Base-by-base conservation (phyloP, 768 basidiomycete genomes). In the Gloeopeniophorella convolvens region DNA sequence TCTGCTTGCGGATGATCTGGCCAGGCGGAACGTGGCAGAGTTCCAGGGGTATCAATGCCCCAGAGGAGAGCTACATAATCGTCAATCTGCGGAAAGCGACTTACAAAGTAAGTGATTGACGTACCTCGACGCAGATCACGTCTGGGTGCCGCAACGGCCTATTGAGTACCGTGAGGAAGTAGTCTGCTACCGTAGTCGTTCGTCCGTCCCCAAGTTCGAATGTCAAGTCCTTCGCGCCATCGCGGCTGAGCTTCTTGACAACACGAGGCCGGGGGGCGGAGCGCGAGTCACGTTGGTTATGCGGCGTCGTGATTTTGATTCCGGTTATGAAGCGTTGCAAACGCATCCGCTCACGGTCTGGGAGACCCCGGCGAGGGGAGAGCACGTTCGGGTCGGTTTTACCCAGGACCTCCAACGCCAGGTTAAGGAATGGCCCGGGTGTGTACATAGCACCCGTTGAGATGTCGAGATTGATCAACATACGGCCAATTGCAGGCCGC, bases 401-500 rank as follows among this genome's bases (percentile, higher is more conserved):
- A 0, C 66, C 69, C 11, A 86, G 60, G 59, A 77, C 78, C 3
- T 80, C 79, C 4, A 83, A 63, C 51, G 81, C 80, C 0, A 89
- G 66, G 2, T 70, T 63, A 45, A 85, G 66, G 2, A 90, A 69
- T 0, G 71, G 61, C 0, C 89, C 88, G 0, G 75, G 66, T 58
- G 77, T 78, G 62, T 82, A 89, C 82, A 90, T 85, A 23, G 80
- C 75, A 0, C 82, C 87, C 0, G 86, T 85, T 0, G 82, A 79
- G 40, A 88, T 85, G 54, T 90, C 88, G 55, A 90, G 73, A 50
- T 89, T 90, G 57, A 89, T 70, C 23, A 88, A 63, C 59, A 90
- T 75, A 0, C 69, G 68, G 0, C 79, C 79, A 15, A 80, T 72
- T 0, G 76, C 77, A 3, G 87, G 86, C 18, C 88, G 73, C 11